Conservation (phyloP, 495 filamentous ascomycete genomes). For the Viridothelium virens region DNA sequence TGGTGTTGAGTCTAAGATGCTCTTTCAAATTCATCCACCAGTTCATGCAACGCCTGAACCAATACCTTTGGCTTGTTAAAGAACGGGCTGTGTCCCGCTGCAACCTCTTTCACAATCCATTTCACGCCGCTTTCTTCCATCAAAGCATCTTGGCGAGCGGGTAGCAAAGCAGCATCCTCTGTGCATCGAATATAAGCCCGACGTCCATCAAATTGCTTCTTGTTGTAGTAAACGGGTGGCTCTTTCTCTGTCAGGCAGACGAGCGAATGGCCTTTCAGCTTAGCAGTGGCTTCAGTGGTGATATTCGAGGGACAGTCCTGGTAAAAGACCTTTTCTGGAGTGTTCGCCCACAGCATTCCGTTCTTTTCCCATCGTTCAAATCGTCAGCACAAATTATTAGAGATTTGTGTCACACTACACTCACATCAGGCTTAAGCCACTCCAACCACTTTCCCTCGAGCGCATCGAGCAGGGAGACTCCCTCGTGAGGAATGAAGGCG, state of each 20-base stretch:
- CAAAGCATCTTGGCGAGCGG: constrained; percentile 17
- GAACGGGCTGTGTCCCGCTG: constrained; percentile 21
- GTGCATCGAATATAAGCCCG: constrained; percentile 19
- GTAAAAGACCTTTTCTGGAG: constrained; percentile 20
- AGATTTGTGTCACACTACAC: not conserved
- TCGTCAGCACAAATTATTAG: not conserved
- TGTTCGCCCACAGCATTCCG: constrained; percentile 15
- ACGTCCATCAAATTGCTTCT: constrained; percentile 18
- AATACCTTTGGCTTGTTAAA: constrained; percentile 18
- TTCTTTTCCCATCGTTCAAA: constrained; percentile 8
- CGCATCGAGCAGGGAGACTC: not conserved
- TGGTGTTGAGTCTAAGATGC: constrained; percentile 5
- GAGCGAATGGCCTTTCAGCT: constrained; percentile 20
- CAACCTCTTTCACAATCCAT: constrained; percentile 18
- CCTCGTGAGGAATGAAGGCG: constrained; percentile 8
- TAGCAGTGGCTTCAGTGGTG: constrained; percentile 9
- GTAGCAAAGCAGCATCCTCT: constrained; percentile 17
- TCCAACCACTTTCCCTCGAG: constrained; percentile 8
- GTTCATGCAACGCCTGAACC: constrained; percentile 3
- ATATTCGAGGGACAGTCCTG: constrained; percentile 17
- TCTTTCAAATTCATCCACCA: not conserved
- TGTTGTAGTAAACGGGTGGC: constrained; percentile 16
- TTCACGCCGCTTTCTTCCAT: constrained; percentile 19
- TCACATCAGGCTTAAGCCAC: constrained; percentile 4
- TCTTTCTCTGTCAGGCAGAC: constrained; percentile 15